Evolutionary conservation across 352 stramenopile species (phyloP).

Genomic region (Globisporangium solare): DNA sequence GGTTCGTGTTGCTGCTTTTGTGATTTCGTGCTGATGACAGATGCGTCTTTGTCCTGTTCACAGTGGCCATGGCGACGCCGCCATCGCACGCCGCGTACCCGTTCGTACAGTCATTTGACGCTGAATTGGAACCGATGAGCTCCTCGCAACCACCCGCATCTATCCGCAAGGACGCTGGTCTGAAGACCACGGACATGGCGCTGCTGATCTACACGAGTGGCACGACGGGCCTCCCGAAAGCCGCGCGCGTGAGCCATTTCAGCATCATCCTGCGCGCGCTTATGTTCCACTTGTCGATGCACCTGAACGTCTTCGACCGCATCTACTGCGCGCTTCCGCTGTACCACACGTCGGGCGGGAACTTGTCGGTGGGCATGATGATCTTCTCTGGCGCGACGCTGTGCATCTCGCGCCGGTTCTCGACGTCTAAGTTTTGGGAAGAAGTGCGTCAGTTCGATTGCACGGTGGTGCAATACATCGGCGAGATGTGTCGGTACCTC

Average conservation of each 20-base stretch:
- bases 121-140: slow-evolving; percentile 24
- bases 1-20: neutral
- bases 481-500: slow-evolving; percentile 88
- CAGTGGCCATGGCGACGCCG: slow-evolving; percentile 16
- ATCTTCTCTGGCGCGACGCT: slow-evolving; percentile 70
- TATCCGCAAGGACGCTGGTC: slow-evolving; percentile 23
- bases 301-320: slow-evolving; percentile 48
- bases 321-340: slow-evolving; percentile 81
- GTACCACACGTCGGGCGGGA: slow-evolving; percentile 81
- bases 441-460: slow-evolving; percentile 63
- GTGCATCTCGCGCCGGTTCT: slow-evolving; percentile 76
- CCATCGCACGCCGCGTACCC: slow-evolving; percentile 14
- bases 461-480: slow-evolving; percentile 89
- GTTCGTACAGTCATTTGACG: slow-evolving; percentile 44
- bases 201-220: slow-evolving; percentile 86
- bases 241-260: slow-evolving; percentile 68
- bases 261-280: slow-evolving; percentile 63
- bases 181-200: slow-evolving; percentile 54
- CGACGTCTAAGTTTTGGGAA: slow-evolving; percentile 65
- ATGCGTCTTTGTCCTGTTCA: slow-evolving; percentile 5
- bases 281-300: slow-evolving; percentile 45
- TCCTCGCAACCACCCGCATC: slow-evolving; percentile 19
- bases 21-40: neutral
- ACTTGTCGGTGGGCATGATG: slow-evolving; percentile 78
- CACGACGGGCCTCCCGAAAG: slow-evolving; percentile 80